Evolutionary conservation across 2,329 filamentous ascomycete genomes (phyloP).

Genomic region (Penicillium sp.): DNA sequence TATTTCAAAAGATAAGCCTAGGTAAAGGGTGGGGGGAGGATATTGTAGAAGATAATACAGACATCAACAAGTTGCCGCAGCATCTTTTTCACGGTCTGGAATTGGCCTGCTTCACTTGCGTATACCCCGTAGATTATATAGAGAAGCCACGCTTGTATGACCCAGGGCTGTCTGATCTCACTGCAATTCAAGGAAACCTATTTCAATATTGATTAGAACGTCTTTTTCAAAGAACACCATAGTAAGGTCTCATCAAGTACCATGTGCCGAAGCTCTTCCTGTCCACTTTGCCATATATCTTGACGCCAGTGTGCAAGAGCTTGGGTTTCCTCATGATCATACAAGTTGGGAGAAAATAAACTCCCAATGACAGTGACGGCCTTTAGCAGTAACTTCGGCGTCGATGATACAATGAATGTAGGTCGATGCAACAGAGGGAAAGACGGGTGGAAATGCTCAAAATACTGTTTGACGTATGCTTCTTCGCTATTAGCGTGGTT

Average conservation of each 20-base stretch:
- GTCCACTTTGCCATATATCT: constrained; percentile 11
- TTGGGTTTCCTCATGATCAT: constrained; percentile 1
- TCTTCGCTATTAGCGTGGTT: no score
- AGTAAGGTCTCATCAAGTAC: background rate
- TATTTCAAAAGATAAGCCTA: constrained; percentile 9
- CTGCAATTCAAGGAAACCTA: constrained; percentile 26
- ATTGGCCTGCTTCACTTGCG: background rate
- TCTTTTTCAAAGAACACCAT: background rate
- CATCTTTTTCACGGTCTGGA: no score
- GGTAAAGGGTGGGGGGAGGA: no score
- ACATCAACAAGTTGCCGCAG: no score
- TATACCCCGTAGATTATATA: constrained; percentile 34
- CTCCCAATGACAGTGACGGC: constrained; percentile 9
- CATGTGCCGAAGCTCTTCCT: constrained; percentile 6
- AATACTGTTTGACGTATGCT: no score
- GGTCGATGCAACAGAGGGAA: no score
- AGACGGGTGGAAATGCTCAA: no score
- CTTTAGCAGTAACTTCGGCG: no score
- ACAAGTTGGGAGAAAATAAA: constrained; percentile 3
- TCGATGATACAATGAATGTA: no score
- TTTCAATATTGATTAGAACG: background rate
- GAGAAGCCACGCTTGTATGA: constrained; percentile 34
- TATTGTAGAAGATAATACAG: no score
- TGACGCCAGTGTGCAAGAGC: constrained; percentile 6
- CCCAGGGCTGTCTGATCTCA: constrained; percentile 26